Evolutionary conservation across 306 rosid genomes (phyloP).

Genomic region (Gillenia trifoliata): DNA sequence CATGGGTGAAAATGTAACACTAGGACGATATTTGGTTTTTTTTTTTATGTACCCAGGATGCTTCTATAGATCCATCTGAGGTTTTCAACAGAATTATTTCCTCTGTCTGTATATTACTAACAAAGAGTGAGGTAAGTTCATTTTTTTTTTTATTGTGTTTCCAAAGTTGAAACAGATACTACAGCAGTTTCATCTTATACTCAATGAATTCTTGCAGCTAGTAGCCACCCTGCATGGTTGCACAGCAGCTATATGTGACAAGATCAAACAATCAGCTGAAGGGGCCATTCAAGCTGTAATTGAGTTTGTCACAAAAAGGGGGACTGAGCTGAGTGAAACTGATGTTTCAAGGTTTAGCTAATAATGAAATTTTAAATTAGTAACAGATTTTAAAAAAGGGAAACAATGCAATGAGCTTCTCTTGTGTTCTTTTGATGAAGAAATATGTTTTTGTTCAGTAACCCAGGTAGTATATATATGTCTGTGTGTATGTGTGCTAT

Average conservation of each 20-base stretch:
- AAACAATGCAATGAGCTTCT: constrained; percentile 10
- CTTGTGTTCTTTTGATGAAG: constrained; percentile 9
- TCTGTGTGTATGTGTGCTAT: constrained; percentile 16
- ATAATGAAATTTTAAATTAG: constrained; percentile 7
- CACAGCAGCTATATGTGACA: constrained; percentile 79
- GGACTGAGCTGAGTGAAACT: constrained; percentile 64
- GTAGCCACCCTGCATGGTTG: constrained; percentile 81
- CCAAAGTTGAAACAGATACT: background rate
- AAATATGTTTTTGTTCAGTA: constrained; percentile 14
- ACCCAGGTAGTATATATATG: constrained; percentile 13
- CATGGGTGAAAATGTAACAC: constrained; percentile 15
- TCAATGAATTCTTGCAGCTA: constrained; percentile 49
- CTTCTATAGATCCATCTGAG: constrained; percentile 96
- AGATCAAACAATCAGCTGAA: constrained; percentile 92
- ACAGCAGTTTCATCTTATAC: background rate
- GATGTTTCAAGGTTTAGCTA: constrained; percentile 77
- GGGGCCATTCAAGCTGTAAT: constrained; percentile 92
- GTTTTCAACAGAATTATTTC: constrained; percentile 92
- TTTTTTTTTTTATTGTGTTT: background rate
- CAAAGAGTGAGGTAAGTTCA: constrained; percentile 72
- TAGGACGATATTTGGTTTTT: constrained; percentile 12
- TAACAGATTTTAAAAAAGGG: constrained; percentile 10
- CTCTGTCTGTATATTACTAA: constrained; percentile 71
- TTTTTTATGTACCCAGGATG: constrained; percentile 59
- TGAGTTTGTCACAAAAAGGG: constrained; percentile 78